Conservation (phyloP, 2,329 filamentous ascomycete genomes). For the Fusarium falciforme region DNA sequence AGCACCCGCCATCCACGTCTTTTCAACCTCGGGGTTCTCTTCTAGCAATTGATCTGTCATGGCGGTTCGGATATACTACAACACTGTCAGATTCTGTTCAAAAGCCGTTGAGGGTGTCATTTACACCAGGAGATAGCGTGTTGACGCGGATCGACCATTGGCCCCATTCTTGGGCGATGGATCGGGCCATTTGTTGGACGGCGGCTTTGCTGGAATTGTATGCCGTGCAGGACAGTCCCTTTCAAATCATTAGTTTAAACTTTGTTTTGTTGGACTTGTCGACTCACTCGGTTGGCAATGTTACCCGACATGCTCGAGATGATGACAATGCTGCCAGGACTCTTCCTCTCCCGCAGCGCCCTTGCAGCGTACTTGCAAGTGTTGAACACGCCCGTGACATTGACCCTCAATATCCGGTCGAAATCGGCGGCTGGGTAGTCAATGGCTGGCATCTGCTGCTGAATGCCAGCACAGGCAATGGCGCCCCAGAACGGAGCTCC, state of each 20-base stretch:
- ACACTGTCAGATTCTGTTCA: background rate
- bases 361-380: slow-evolving; percentile 77
- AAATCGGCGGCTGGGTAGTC: slow-evolving; percentile 67
- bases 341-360: slow-evolving; percentile 58
- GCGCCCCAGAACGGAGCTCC: slow-evolving; percentile 51
- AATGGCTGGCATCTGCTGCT: slow-evolving; percentile 58
- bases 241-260: background rate
- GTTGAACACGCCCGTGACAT: slow-evolving; percentile 76
- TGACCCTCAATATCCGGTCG: slow-evolving; percentile 76
- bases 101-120: background rate
- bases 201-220: slow-evolving; percentile 73
- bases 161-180: slow-evolving; percentile 72
- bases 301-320: slow-evolving; percentile 62
- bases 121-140: slow-evolving; percentile 68
- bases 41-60: slow-evolving; percentile 59
- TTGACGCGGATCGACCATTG: slow-evolving; percentile 73
- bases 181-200: slow-evolving; percentile 69
- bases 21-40: slow-evolving; percentile 61
- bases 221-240: slow-evolving; percentile 72
- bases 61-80: slow-evolving; percentile 57
- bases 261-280: background rate
- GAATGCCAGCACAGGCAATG: slow-evolving; percentile 62
- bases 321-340: slow-evolving; percentile 60
- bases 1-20: slow-evolving; percentile 64
- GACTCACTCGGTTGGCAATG: slow-evolving; percentile 61